phyloP scores from a whole-genome alignment of 345 rosid species.

The Geranium brycei region DNA sequence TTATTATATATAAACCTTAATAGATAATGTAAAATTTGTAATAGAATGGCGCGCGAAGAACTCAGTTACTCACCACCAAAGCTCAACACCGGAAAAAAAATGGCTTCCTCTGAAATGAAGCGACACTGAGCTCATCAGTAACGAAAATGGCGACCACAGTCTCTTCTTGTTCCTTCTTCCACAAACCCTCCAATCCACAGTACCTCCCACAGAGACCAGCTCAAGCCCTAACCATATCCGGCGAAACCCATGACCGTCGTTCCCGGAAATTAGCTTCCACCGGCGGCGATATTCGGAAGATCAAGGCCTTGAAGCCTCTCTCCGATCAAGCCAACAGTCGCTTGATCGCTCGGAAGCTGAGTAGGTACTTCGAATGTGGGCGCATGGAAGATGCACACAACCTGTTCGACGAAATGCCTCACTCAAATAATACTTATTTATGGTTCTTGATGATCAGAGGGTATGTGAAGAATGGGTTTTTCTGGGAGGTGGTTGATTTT shows the following conservation, averaged over 20 bases:
- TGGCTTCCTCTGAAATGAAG: too few species aligned
- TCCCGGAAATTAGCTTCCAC: background rate
- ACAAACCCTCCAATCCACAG: background rate
- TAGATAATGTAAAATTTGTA: too few species aligned
- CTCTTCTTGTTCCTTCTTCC: background rate
- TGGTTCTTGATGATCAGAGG: constrained; percentile 66
- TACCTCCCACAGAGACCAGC: background rate
- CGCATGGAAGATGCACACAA: constrained; percentile 9
- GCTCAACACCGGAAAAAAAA: too few species aligned
- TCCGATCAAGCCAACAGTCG: background rate
- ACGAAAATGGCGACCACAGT: too few species aligned
- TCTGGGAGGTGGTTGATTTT: constrained; percentile 31
- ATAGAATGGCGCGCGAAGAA: too few species aligned
- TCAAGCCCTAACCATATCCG: background rate
- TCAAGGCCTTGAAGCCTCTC: background rate
- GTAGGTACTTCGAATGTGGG: constrained; percentile 6
- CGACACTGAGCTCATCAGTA: too few species aligned
- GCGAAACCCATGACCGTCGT: background rate
- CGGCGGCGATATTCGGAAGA: background rate
- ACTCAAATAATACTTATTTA: constrained; percentile 24
- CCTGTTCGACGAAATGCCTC: background rate
- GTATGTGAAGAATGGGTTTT: constrained; percentile 31
- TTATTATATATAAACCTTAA: too few species aligned
- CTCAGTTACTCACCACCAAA: too few species aligned
- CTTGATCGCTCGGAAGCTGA: constrained; percentile 4